Base-by-base conservation (phyloP, 306 rosid genomes). In the Trichosanthes truncata region DNA sequence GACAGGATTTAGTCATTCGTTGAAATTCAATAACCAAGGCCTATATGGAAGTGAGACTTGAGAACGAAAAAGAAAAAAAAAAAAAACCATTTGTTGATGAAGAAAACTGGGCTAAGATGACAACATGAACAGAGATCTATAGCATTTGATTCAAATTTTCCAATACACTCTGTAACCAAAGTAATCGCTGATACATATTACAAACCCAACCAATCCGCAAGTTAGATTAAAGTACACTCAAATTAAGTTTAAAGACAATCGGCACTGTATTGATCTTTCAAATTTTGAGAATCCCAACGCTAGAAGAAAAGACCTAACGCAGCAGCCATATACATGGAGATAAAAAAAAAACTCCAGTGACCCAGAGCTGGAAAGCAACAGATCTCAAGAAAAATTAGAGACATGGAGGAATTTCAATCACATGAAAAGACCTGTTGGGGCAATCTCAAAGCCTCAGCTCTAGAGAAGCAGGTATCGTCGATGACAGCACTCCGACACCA, bases 401-500 rank as follows among this genome's bases (percentile, higher is more conserved):
- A 25, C 56, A 69, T 25, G 26, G 49, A 46, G 14, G 5, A 43
- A 79, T 78, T 83, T 85, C 84, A 86, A 77, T 25, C 84, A 80
- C 98, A 95, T 57, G 97, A 86, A 80, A 89, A 95, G 86, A 95
- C 93, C 91, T 90, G 85, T 3, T 48, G 80, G 13, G 98, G 98
- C 82, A 95, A 78, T 74, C 98, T 89, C 83, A 74, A 82, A 14
- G 98, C 97, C 80, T 92, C 97, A 15, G 86, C 41, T 87, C 80
- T 88, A 73, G 82, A 41, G 83, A 95, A 95, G 76, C 98, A 95
- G 81, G 86, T 87, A 81, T 92, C 98, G 80, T 95, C 93, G 53
- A 95, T 84, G 45, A 62, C 83, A 15, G 85, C 83, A 68, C 98
- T 92, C 20, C 84, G 85, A 78, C 98, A 95, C 98, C 98, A 95